Conservation (phyloP, 805 yeast species). For the Torulaspora indica region DNA sequence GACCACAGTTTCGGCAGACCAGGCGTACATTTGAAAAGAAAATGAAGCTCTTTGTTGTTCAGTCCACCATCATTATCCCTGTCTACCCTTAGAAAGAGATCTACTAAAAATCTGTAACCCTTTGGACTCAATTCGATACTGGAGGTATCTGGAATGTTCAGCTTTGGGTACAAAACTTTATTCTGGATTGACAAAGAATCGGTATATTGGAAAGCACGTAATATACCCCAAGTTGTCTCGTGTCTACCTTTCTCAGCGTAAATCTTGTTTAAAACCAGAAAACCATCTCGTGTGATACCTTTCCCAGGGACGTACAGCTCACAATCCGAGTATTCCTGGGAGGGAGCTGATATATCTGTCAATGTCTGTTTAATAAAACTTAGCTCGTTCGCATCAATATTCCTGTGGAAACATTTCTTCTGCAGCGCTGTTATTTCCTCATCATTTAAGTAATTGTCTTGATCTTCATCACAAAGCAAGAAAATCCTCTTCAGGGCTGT, state of each 20-base stretch:
- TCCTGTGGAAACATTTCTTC: slow-evolving; percentile 63
- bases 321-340: slow-evolving; percentile 38
- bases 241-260: slow-evolving; percentile 91
- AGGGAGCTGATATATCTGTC: slow-evolving; percentile 15
- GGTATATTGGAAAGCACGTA: slow-evolving; percentile 84
- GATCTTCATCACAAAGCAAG: slow-evolving; percentile 81
- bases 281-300: slow-evolving; percentile 73
- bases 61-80: slow-evolving; percentile 96
- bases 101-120: slow-evolving; percentile 90
- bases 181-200: slow-evolving; percentile 85
- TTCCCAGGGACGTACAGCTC: slow-evolving; percentile 36
- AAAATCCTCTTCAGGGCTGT: slow-evolving; percentile 78
- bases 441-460: slow-evolving; percentile 75
- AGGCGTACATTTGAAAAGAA: slow-evolving; percentile 83
- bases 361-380: slow-evolving; percentile 41
- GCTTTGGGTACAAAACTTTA: slow-evolving; percentile 67
- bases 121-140: slow-evolving; percentile 89
- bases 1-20: slow-evolving; percentile 88
- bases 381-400: slow-evolving; percentile 48
- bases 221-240: slow-evolving; percentile 94
- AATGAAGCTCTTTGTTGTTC: slow-evolving; percentile 61
- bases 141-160: slow-evolving; percentile 68
- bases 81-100: slow-evolving; percentile 80
- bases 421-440: slow-evolving; percentile 69
- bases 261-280: slow-evolving; percentile 67